phyloP scores from a whole-genome alignment of 2,329 filamentous ascomycete species.

The Ophiocordyceps australis region DNA sequence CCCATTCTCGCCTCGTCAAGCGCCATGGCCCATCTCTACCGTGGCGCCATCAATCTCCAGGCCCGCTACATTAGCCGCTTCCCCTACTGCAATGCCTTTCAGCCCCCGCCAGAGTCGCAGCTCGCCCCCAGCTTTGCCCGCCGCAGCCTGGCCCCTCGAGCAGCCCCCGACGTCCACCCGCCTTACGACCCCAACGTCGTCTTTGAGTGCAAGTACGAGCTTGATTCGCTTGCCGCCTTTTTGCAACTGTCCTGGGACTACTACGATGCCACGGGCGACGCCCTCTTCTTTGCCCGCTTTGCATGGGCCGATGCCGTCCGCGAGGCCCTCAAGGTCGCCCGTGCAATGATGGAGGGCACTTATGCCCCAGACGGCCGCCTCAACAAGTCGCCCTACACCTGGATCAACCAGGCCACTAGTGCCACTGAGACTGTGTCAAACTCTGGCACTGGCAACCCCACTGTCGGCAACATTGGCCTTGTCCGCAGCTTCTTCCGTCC shows the following conservation, averaged over 20 bases:
- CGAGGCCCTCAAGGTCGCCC: constrained; percentile 48
- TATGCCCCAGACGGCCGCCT: constrained; percentile 44
- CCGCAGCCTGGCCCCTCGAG: constrained; percentile 6
- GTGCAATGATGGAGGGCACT: constrained; percentile 55
- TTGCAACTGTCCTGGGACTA: constrained; percentile 70
- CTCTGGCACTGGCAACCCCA: constrained; percentile 60
- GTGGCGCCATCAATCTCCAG: constrained; percentile 62
- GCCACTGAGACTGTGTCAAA: constrained; percentile 72
- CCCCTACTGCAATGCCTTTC: constrained; percentile 90
- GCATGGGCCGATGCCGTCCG: constrained; percentile 59
- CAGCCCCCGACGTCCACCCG: constrained; percentile 49
- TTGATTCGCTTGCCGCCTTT: constrained; percentile 80
- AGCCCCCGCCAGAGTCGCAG: constrained; percentile 58
- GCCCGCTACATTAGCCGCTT: constrained; percentile 48
- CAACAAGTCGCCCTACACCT: constrained; percentile 49
- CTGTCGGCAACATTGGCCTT: constrained; percentile 62
- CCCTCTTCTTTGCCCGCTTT: constrained; percentile 51
- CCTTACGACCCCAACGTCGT: constrained; percentile 50
- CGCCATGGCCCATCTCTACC: constrained; percentile 45
- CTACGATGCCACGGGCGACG: constrained; percentile 53
- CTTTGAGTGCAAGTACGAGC: constrained; percentile 93
- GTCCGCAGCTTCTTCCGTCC: constrained; percentile 80
- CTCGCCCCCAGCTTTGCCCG: constrained; percentile 5
- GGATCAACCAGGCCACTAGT: constrained; percentile 51
- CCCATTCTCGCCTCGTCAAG: constrained; percentile 37